A percentile compares a stretch with the other conserved stretches of the same genome.
phyloP scores from a whole-genome alignment of 1,284 basidiomycete genomes.

The Erythrobasidium hasegawianum region DNA sequence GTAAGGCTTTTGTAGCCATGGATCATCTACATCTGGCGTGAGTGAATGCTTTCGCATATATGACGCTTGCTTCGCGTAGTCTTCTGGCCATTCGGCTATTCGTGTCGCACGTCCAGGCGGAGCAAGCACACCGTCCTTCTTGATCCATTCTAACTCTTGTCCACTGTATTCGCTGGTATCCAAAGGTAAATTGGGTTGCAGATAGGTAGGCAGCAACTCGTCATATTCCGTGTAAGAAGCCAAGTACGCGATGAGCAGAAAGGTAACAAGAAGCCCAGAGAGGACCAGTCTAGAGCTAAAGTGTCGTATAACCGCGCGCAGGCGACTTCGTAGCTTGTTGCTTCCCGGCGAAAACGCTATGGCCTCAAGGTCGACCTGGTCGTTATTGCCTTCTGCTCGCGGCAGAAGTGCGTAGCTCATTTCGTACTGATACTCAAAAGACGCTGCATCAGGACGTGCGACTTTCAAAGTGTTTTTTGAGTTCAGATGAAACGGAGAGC shows the following conservation, averaged over 20 bases:
- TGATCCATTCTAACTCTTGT: constrained; percentile 1
- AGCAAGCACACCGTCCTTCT: constrained; percentile 12
- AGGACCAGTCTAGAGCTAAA: too few species aligned
- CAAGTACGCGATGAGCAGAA: too few species aligned
- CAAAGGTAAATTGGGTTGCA: not conserved
- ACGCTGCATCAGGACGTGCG: not conserved
- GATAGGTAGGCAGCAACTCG: not conserved
- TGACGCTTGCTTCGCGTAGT: constrained; percentile 11
- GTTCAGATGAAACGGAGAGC: not conserved
- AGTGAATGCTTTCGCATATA: constrained; percentile 2
- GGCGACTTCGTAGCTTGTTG: too few species aligned
- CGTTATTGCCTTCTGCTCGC: constrained; percentile 5
- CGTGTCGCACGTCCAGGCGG: not conserved
- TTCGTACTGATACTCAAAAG: not conserved
- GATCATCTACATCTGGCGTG: constrained; percentile 8
- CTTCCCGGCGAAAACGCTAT: too few species aligned
- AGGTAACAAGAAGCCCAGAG: too few species aligned
- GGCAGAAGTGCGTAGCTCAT: constrained; percentile 33
- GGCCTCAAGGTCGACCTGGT: not conserved
- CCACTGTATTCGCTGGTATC: not conserved
- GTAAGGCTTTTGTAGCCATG: constrained; percentile 35
- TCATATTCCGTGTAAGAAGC: too few species aligned
- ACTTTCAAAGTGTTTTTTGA: not conserved
- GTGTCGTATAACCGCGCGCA: too few species aligned
- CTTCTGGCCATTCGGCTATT: constrained; percentile 22